These are phyloP conservation scores for Plectranthus barbatus DNA, from an alignment of 257 asterid species.

Conservation along the genomic window DNA sequence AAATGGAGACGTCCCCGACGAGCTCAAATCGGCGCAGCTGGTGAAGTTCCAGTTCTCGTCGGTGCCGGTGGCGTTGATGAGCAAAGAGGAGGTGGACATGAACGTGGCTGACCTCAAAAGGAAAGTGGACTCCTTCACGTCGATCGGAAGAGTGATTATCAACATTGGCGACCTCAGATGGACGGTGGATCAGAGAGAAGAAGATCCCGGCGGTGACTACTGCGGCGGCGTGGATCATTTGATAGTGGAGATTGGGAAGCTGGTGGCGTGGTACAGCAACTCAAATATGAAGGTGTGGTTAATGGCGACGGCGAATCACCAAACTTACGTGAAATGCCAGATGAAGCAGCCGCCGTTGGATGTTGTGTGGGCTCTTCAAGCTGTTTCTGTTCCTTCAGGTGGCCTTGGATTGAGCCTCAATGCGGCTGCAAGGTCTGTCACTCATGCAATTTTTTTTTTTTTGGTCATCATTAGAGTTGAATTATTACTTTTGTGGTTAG, in stretches of 20 bases:
- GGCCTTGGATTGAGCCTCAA: constrained; percentile 60
- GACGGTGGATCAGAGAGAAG: constrained; percentile 32
- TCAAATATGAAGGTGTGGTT: constrained; percentile 52
- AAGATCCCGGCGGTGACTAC: too few species aligned
- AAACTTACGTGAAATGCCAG: constrained; percentile 58
- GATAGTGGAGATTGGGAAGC: constrained; percentile 48
- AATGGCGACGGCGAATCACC: constrained; percentile 60
- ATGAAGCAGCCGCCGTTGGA: constrained; percentile 70
- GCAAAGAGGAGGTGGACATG: constrained; percentile 51
- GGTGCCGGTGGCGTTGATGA: constrained; percentile 53
- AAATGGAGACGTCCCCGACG: constrained; percentile 49
- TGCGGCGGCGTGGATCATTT: constrained; percentile 35
- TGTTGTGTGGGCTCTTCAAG: constrained; percentile 54
- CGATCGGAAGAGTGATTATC: constrained; percentile 42
- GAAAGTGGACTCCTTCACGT: constrained; percentile 42
- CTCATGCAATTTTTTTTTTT: background rate
- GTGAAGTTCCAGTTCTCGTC: constrained; percentile 49
- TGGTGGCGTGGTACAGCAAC: constrained; percentile 25
- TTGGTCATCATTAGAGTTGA: background rate
- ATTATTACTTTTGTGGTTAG: background rate
- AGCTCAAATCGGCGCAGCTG: constrained; percentile 34
- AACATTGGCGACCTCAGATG: constrained; percentile 66
- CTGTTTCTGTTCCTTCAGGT: constrained; percentile 59
- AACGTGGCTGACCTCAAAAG: constrained; percentile 51
- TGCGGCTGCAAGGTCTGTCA: constrained; percentile 39